Evolutionary conservation across 23 red algal genomes (phyloP).

Genomic region (Porphyridium purpureum): DNA sequence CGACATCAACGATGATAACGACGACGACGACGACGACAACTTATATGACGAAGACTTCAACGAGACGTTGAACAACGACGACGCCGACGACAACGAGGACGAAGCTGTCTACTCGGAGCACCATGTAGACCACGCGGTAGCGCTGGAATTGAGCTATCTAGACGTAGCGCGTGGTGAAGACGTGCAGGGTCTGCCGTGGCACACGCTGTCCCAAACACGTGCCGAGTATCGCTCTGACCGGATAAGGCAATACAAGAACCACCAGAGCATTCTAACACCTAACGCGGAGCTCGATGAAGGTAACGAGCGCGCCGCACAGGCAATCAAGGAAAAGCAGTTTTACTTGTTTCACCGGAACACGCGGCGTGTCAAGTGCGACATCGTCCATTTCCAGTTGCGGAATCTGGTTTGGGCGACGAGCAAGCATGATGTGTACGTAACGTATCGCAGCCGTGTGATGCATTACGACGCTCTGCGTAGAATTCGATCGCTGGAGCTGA

Average conservation of each 20-base stretch:
- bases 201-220: conserved; percentile 23
- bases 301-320: conserved; percentile 1
- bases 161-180: conserved; percentile 33
- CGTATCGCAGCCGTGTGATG: conserved; percentile 39
- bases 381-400: conserved; percentile 88
- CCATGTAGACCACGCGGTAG: too few species aligned
- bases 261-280: not conserved
- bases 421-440: conserved; percentile 59
- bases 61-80: too few species aligned
- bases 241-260: conserved; percentile 2
- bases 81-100: too few species aligned
- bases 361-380: conserved; percentile 46
- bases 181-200: conserved; percentile 90
- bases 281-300: not conserved
- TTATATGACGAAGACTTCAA: too few species aligned
- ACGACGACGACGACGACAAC: too few species aligned
- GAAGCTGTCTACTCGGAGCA: too few species aligned
- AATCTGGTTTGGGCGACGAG: conserved; percentile 73
- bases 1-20: too few species aligned
- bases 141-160: too few species aligned
- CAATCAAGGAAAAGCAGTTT: conserved; percentile 4
- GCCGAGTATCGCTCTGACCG: conserved; percentile 44
- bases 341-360: conserved; percentile 58
- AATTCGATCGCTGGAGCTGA: too few species aligned
- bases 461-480: conserved; percentile 57